Evolutionary conservation across 257 asterid genomes (phyloP), one percentile per base, ranked within the genome.

Genomic region (Ehretia macrophylla): DNA sequence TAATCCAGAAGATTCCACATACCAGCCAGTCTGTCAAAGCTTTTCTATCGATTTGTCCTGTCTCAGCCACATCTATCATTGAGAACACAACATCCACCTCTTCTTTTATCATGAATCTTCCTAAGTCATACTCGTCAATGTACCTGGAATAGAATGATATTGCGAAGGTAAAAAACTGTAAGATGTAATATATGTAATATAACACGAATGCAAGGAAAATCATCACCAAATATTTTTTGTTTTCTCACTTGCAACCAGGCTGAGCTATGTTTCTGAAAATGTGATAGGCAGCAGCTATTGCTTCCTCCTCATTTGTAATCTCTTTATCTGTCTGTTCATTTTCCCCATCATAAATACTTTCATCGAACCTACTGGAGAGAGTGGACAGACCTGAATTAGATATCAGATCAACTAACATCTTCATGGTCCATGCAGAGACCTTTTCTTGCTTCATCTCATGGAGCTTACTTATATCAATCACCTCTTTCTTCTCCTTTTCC

Each of bases 371-470:
- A 65, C 80, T 76, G 0, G 95, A 84, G 58, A 90, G 68, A 59
- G 96, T 85, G 52, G 88, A 64, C 58, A 87, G 75, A 22, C 96
- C 95, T 0, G 97, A 77, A 73, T 76, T 83, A 32, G 90, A 76
- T 71, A 90, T 78, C 58, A 69, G 79, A 58, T 87, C 96, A 32
- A 87, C 81, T 42, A 87, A 71, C 94, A 70, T 85, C 60, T 87
- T 87, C 90, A 90, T 81, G n/a, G 97, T 90, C 95, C 93, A 87
- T 17, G 97, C 87, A 6, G 96, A 76, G 61, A 90, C 96, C 77
- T 90, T 90, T 32, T 80, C 95, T 53, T 77, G 85, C 74, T 83
- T 90, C 95, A 90, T 87, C 64, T 63, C 77, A 60, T 87, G 90
- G 37, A 87, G 85, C 65, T 81, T 81, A 60, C 72, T 80, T 45